Evolutionary conservation across 371 early-diverging fungal genomes (phyloP).

Genomic region (Zopfochytrium polystomum): DNA sequence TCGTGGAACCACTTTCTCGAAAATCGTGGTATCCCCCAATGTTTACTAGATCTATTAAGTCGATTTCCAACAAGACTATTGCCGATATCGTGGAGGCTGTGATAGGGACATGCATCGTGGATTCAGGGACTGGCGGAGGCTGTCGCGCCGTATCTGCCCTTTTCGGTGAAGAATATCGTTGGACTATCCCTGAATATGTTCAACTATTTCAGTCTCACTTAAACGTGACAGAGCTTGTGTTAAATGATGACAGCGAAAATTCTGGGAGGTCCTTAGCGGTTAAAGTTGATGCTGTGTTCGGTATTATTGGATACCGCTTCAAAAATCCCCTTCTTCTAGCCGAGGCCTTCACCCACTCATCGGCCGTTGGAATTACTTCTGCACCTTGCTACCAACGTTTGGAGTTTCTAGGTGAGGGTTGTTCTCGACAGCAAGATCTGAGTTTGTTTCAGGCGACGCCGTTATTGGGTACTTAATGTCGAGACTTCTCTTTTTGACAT

Average conservation of each 20-base stretch:
- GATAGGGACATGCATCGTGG: conserved; percentile 73
- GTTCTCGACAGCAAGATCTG: conserved; percentile 3
- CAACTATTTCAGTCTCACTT: too few species aligned
- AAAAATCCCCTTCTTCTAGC: conserved; percentile 57
- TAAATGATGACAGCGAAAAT: conserved; percentile 20
- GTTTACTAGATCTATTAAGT: not conserved
- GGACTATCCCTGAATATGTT: not conserved
- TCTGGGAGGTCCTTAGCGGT: too few species aligned
- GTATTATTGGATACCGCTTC: conserved; percentile 78
- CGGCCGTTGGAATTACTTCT: conserved; percentile 48
- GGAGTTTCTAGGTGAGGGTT: conserved; percentile 72
- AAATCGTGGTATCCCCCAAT: conserved; percentile 33
- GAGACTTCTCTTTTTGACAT: conserved; percentile 59
- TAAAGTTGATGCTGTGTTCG: conserved; percentile 27
- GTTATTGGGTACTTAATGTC: conserved; percentile 80
- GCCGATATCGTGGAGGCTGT: conserved; percentile 90
- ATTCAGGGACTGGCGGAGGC: conserved; percentile 62
- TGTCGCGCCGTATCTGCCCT: conserved; percentile 47
- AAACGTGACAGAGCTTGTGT: too few species aligned
- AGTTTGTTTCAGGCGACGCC: conserved; percentile 66
- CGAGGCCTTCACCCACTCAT: conserved; percentile 88
- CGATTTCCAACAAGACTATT: conserved; percentile 67
- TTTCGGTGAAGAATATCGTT: conserved; percentile 17
- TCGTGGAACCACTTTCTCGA: conserved; percentile 26
- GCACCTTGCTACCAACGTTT: conserved; percentile 82